Conservation (phyloP, 345 rosid species). For the Draba incana region DNA sequence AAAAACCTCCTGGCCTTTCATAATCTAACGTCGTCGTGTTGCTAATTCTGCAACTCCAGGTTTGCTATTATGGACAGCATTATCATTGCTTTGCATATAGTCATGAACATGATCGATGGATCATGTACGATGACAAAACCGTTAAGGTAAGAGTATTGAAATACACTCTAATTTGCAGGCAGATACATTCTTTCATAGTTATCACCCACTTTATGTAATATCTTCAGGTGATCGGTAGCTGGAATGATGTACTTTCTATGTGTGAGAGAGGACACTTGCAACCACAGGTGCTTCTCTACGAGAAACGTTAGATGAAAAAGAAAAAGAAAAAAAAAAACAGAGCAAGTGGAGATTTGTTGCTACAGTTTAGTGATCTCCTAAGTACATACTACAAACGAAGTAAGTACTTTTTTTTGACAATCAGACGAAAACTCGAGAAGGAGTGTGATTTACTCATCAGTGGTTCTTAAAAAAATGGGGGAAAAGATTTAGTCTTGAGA, state of each 20-base stretch:
- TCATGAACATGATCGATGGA: constrained; percentile 71
- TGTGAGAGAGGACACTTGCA: constrained; percentile 93
- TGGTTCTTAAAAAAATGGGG: constrained; percentile 16
- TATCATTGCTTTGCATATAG: constrained; percentile 96
- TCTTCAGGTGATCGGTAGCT: constrained; percentile 78
- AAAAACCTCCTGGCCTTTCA: background rate
- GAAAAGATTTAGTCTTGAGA: constrained; percentile 23
- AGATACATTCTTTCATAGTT: background rate
- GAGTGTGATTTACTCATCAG: background rate
- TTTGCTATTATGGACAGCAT: constrained; percentile 98
- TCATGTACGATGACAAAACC: constrained; percentile 95
- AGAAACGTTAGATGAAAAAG: constrained; percentile 57
- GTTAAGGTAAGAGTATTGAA: constrained; percentile 64
- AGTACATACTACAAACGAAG: constrained; percentile 41
- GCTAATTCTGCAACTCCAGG: constrained; percentile 53
- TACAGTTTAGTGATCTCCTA: constrained; percentile 28
- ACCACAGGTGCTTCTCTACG: constrained; percentile 94
- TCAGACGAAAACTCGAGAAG: constrained; percentile 15
- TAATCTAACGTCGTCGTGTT: constrained; percentile 17
- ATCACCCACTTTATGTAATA: constrained; percentile 27
- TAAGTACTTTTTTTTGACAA: constrained; percentile 34
- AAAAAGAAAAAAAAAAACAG: background rate
- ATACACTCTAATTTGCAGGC: background rate
- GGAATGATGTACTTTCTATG: constrained; percentile 80
- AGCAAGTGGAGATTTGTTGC: constrained; percentile 23